Evolutionary conservation across 2,329 filamentous ascomycete species (phyloP).

Genomic region (Tympanopsis confertula): DNA sequence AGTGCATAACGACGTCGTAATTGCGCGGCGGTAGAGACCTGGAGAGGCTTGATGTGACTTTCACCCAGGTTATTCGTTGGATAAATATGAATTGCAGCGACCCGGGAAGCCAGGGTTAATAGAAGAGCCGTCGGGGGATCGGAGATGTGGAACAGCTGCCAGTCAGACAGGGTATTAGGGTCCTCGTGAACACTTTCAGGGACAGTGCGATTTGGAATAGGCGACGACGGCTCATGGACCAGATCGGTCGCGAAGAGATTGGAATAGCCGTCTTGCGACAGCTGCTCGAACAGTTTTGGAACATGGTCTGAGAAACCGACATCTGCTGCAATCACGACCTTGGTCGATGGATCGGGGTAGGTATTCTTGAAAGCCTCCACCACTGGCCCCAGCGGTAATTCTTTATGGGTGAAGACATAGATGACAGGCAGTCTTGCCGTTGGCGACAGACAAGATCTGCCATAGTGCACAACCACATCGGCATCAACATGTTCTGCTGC

Average conservation of each 20-base stretch:
- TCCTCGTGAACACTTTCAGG: slow-evolving; percentile 23
- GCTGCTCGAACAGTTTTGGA: slow-evolving; percentile 34
- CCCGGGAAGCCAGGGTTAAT: slow-evolving; percentile 73
- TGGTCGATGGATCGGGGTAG: slow-evolving; percentile 51
- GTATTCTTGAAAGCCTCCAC: slow-evolving; percentile 59
- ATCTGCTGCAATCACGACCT: slow-evolving; percentile 76
- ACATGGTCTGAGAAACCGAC: slow-evolving; percentile 76
- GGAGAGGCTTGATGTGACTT: slow-evolving; percentile 26
- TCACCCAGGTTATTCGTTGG: slow-evolving; percentile 41
- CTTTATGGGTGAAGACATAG: slow-evolving; percentile 73
- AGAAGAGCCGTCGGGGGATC: slow-evolving; percentile 72
- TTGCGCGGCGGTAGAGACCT: slow-evolving; percentile 31
- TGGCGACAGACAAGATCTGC: slow-evolving; percentile 80
- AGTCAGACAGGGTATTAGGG: slow-evolving; percentile 50
- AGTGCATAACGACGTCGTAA: slow-evolving; percentile 83
- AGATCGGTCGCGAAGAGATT: slow-evolving; percentile 60
- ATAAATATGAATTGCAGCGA: slow-evolving; percentile 69
- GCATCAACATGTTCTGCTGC: slow-evolving; percentile 88
- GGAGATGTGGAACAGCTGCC: slow-evolving; percentile 76
- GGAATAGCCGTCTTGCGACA: slow-evolving; percentile 56
- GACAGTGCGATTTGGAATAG: slow-evolving; percentile 66
- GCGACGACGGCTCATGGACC: slow-evolving; percentile 65
- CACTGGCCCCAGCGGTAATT: slow-evolving; percentile 57
- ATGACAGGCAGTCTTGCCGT: slow-evolving; percentile 79
- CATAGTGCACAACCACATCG: slow-evolving; percentile 88